Percentiles rank a stretch among this genome's conserved stretches.
Evolutionary conservation across 1,284 basidiomycete species (phyloP).

Genomic region (Irpex lacteus): DNA sequence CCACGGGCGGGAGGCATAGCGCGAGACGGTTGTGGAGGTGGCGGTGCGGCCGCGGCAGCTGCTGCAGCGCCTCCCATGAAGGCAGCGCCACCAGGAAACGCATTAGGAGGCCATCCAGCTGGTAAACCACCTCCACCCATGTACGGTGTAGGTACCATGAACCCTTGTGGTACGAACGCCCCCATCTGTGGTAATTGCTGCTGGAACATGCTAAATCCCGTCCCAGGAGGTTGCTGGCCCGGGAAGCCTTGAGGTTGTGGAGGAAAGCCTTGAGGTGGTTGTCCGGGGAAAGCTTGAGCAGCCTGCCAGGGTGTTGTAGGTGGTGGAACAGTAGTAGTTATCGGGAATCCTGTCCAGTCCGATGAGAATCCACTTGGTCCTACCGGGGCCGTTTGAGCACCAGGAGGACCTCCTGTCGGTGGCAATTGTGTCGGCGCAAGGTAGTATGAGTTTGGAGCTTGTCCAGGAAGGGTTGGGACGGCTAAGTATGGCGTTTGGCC

Average conservation of each 20-base stretch:
- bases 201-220: constrained; percentile 21
- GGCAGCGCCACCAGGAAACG: constrained; percentile 5
- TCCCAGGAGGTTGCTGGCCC: constrained; percentile 1
- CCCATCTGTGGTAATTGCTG: constrained; percentile 17
- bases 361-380: constrained; percentile 21
- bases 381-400: constrained; percentile 20
- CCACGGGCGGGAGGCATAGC: constrained; percentile 16
- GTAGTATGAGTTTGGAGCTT: constrained; percentile 29
- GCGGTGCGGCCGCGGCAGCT: constrained; percentile 1
- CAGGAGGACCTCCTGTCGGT: constrained; percentile 1
- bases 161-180: neutral
- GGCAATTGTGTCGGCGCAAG: constrained; percentile 28
- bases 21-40: constrained; percentile 6
- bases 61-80: neutral
- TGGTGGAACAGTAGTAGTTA: constrained; percentile 12
- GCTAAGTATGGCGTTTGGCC: constrained; percentile 14
- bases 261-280: neutral
- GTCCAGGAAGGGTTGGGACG: constrained; percentile 14
- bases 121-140: neutral
- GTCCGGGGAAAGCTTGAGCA: constrained; percentile 6
- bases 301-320: constrained; percentile 11
- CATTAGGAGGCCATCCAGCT: neutral
- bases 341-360: constrained; percentile 28
- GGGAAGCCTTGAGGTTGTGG: too few species aligned
- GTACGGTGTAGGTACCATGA: neutral